Base-by-base conservation (phyloP, 1,284 basidiomycete genomes). In the Fomitopsis schrenkii region DNA sequence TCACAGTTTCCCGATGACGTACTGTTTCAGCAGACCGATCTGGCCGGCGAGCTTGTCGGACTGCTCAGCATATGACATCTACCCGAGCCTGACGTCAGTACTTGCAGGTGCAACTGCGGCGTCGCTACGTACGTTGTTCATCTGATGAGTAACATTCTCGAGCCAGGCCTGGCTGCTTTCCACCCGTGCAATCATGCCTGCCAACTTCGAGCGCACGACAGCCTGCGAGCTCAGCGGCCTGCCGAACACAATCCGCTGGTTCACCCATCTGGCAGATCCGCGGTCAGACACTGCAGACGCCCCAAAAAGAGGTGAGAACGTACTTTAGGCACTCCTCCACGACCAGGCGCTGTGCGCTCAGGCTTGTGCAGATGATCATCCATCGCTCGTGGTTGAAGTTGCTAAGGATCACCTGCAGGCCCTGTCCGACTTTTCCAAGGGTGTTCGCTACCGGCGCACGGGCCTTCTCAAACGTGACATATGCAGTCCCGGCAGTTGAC, bases 151-250 rank as follows among this genome's bases (percentile, higher is more conserved):
- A 58, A 97, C 80, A 56, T 79, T 83, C 78, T 98, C 96, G 38
- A 96, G 82, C 94, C 94, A 98, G 59, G 87, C 87, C 73, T 97
- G 95, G 60, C 85, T 86, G 0, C 91, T 86, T 76, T 98, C 95
- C 52, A 93, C 85, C 59, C 94, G 88, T 58, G 91, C 88, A 60
- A 98, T 95, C 92, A 97, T 95, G 60, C 78, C 76, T 1, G 92
- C 94, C 38, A 97, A 81, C 79, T 95, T 97, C 52, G 90, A 80
- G 33, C 96, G 87, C 68, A 98, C 91, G 65, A 98, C 94, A n/a
- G 96, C 82, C 75, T 97, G 96, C 17, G 89, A 80, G 63, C 88
- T 85, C 55, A 98, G 82, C n/a, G 95, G 91, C 73, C 94, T 95
- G 35, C 93, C 94, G 71, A 96, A 96, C 15, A 92, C 93, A 57